Base-by-base conservation (phyloP, 78 protist species). In the Paratrimastix pyriformis region DNA sequence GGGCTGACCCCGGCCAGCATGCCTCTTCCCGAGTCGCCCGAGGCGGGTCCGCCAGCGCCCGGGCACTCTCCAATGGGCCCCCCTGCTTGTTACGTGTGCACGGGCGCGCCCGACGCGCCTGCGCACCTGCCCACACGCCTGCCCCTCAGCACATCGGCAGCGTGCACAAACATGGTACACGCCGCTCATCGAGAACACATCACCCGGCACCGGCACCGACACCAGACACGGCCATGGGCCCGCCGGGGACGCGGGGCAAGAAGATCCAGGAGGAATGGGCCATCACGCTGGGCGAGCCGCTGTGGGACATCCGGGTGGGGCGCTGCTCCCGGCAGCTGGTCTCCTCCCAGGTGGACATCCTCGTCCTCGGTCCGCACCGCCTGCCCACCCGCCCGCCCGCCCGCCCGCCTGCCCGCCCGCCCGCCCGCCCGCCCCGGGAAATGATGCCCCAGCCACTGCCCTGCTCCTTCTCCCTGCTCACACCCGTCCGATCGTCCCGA, bases 281-380 rank as follows among this genome's bases (percentile, higher is more conserved):
- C 8, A 26, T 45, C 46, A 33, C 3, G 5, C 11, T 83, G 18
- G 87, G 87, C 52, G 87, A 83, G 71, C n/a, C 50, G 48, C 64
- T 66, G 3, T 33, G 32, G 42, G 40, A 1, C 44, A 26, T 83
- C 11, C 44, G 0, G 11, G 1, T 38, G 9, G 72, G 45, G 15
- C 75, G 74, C 37, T 38, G 58, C 46, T 8, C 69, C 2, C 3
- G 8, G 35, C 3, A 15, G 3, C 37, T 18, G 30, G 24, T 0
- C 2, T 7, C 48, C 4, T 65, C 46, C 35, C 72, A 7, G 18
- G 38, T 8, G 37, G 72, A 65, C 39, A 7, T 33, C 39, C 50
- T 1, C 37, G 66, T 37, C 33, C 7, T 59, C 7, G 79, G 79
- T 62, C 26, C 3, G 21, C n/a, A n/a, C n/a, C n/a, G n/a, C n/a